Conservation (phyloP, 2,329 filamentous ascomycete species). For the Ambrosiella cleistominuta region DNA sequence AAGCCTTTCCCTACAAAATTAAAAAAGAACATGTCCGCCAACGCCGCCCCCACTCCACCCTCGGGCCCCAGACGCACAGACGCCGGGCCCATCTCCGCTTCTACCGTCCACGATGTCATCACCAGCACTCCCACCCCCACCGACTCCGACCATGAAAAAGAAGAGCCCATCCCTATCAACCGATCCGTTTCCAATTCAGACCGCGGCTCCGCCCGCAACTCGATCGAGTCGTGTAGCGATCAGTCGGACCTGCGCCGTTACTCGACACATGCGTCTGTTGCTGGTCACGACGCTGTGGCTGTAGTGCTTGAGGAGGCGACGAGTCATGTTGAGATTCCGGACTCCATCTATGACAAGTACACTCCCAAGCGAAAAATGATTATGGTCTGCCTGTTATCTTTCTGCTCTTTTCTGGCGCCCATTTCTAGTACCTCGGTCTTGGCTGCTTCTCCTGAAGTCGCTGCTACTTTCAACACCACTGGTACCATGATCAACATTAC, state of each 20-base stretch:
- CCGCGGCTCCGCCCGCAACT: background rate
- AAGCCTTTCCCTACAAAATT: background rate
- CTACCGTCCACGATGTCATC: background rate
- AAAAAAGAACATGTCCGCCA: background rate
- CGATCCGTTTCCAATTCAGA: background rate
- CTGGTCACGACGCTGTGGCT: conserved; percentile 10
- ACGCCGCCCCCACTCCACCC: background rate
- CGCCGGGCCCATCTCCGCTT: background rate
- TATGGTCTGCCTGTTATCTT: conserved; percentile 53
- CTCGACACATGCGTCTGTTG: conserved; percentile 10
- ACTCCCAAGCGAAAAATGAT: conserved; percentile 42
- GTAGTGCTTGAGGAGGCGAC: conserved; percentile 8
- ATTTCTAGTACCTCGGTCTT: conserved; percentile 58
- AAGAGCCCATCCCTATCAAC: background rate
- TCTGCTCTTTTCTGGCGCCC: conserved; percentile 60
- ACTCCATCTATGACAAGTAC: conserved; percentile 48
- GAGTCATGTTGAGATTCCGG: conserved; percentile 22
- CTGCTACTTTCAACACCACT: conserved; percentile 43
- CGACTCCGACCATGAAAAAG: background rate
- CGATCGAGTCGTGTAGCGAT: conserved; percentile 1
- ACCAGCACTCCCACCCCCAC: background rate
- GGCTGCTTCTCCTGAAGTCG: conserved; percentile 58
- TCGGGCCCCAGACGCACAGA: background rate
- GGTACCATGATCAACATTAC: conserved; percentile 54
- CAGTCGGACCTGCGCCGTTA: conserved; percentile 6